Evolutionary conservation across 495 filamentous ascomycete genomes (phyloP), one percentile per base, ranked within the genome.

Genomic region (Hypomontagnella submonticulosa): DNA sequence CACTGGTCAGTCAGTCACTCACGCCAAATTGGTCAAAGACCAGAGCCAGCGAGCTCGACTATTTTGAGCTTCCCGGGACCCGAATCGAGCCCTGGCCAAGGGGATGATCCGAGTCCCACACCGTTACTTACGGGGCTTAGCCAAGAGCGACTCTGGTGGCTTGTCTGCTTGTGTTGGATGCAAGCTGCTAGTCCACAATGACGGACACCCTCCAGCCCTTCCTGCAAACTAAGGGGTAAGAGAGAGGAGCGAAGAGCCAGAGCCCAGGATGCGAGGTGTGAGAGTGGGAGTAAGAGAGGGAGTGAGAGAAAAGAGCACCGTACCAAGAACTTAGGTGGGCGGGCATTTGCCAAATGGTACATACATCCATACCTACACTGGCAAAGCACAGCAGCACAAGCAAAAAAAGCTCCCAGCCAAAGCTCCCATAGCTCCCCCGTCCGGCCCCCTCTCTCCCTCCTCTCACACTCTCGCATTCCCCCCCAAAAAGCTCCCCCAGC

Each of bases 351-450:
- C 36, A 32, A 20, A 37, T 43, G 32, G 48, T 53, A 43, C n/a
- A n/a, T n/a, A n/a, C n/a, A n/a, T n/a, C n/a, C n/a, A n/a, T n/a
- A n/a, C n/a, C n/a, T n/a, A n/a, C n/a, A n/a, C n/a, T n/a, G n/a
- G 41, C 37, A 38, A 40, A 32, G 23, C 27, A 43, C 49, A 54
- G 42, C 54, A 57, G n/a, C n/a, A n/a, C n/a, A n/a, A n/a, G n/a
- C n/a, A n/a, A n/a, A 57, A 51, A 20, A 38, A 58, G 46, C 55
- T 47, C 49, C 48, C 54, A 66, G 69, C 65, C 61, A 61, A 66
- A 73, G 68, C 68, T 71, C 61, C 58, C 69, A 64, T 59, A 67
- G 64, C 63, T 63, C 67, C 61, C 74, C 69, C 69, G 56, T 61
- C 60, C 47, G 19, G 44, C 49, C 55, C 61, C 67, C 60, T 49